A percentile compares a stretch with the other conserved stretches of the same genome.
These are phyloP conservation scores for Diaporthe citrichinensis DNA, from an alignment of 2,329 filamentous ascomycete genomes.

Conservation along the genomic window DNA sequence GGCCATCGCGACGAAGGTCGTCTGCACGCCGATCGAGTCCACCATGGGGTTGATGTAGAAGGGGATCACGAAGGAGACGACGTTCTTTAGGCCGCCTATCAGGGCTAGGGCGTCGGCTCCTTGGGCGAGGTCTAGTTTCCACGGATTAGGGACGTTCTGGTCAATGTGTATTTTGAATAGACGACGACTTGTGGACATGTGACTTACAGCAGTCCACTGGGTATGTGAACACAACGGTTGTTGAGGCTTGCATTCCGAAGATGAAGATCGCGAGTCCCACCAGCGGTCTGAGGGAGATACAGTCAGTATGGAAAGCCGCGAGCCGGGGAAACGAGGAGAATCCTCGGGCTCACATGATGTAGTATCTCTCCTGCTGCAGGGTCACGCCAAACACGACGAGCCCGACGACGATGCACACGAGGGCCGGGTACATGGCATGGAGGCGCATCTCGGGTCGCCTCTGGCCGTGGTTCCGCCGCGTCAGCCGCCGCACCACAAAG, in stretches of 20 bases:
- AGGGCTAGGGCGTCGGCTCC: neutral
- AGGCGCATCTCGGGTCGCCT: neutral
- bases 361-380: neutral
- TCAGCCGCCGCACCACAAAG: neutral
- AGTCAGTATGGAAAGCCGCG: neutral
- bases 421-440: neutral
- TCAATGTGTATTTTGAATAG: neutral
- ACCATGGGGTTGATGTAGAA: neutral
- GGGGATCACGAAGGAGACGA: slow-evolving; percentile 3
- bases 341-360: neutral
- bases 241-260: neutral
- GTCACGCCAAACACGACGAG: slow-evolving; percentile 1
- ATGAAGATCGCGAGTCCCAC: neutral
- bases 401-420: neutral
- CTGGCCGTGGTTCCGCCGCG: neutral
- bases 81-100: slow-evolving; percentile 9
- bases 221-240: neutral
- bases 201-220: neutral
- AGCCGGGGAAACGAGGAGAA: neutral
- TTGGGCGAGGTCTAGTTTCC: neutral
- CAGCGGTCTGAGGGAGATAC: neutral
- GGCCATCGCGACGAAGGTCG: neutral
- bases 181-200: neutral
- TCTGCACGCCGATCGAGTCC: neutral
- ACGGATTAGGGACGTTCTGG: neutral